Evolutionary conservation across 2,329 filamentous ascomycete species (phyloP), one percentile per base, ranked within the genome.

Genomic region (Xylaria sp.): DNA sequence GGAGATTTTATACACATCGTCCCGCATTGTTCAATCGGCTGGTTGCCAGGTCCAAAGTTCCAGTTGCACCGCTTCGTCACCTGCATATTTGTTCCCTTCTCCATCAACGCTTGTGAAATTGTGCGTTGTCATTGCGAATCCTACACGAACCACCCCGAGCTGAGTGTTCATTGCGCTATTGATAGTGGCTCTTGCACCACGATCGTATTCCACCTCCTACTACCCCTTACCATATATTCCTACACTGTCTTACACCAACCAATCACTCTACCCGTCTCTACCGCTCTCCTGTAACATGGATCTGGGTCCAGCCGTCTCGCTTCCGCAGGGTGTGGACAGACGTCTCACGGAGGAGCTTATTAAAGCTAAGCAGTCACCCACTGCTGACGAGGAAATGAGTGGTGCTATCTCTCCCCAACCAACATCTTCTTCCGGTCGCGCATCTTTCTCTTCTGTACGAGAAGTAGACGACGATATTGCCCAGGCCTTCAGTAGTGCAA

Each of bases 401-500:
- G 72, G 70, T 59, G 20, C 67, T 48, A 26, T 46, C 26, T 65
- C 65, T 46, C 63, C 61, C 46, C 59, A 67, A 33, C 38, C 51
- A 23, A 46, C 57, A 28, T 66, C 76, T 23, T 62, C 66, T 42
- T 68, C 70, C 66, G 78, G 77, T 70, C 85, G 87, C 68, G 85
- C 86, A 36, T 89, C 87, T 66, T 89, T 89, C 79, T 89, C 87
- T 36, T 89, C 87, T 54, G 87, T 89, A 67, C 83, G 87, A 69
- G 87, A 89, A 81, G 85, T 86, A 77, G 86, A 88, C 75, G 83
- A 84, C 73, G 85, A 86, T 68, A 79, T 89, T 36, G 84, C 86
- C 65, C 89, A 91, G 81, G 87, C 86, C 64, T 91, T 91, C 72
- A 90, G 88, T 59, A 84, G 84, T 63, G 86, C 87, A 76, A 90